Evolutionary conservation across 169 alveolate species (phyloP).

Genomic region (Eimeria sp.): DNA sequence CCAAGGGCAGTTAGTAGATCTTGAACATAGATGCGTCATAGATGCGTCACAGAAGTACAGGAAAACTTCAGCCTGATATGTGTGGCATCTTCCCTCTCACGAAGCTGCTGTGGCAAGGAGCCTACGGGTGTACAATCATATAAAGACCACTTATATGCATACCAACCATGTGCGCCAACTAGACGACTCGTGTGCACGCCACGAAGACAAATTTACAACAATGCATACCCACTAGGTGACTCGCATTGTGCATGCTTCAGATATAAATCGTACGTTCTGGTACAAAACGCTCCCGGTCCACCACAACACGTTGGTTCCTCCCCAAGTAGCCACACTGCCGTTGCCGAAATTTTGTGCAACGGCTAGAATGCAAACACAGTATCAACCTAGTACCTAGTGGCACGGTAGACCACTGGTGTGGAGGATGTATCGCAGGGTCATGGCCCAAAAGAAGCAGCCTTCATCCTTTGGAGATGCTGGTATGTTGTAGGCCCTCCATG

Average conservation of each 20-base stretch:
- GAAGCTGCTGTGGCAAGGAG: not conserved
- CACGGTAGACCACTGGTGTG: not conserved
- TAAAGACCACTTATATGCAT: not conserved
- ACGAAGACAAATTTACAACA: not conserved
- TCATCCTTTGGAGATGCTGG: not conserved
- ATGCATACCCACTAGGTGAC: no score
- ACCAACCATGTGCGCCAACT: not conserved
- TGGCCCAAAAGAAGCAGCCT: not conserved
- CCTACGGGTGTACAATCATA: not conserved
- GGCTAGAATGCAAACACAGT: no score
- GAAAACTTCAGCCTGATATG: no score
- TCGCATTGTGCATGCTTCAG: not conserved
- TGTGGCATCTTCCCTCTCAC: no score
- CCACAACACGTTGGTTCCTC: not conserved
- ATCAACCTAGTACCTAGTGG: no score
- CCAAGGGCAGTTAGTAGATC: not conserved
- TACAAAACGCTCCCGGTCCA: not conserved
- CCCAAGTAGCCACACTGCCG: not conserved
- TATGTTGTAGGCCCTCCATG: not conserved
- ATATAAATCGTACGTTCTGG: not conserved
- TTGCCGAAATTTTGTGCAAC: not conserved
- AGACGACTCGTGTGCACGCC: not conserved
- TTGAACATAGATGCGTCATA: not conserved
- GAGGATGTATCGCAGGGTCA: not conserved
- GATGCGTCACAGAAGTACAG: no score